Evolutionary conservation across 768 basidiomycete genomes (phyloP).

Genomic region (Polyporus arcularius): DNA sequence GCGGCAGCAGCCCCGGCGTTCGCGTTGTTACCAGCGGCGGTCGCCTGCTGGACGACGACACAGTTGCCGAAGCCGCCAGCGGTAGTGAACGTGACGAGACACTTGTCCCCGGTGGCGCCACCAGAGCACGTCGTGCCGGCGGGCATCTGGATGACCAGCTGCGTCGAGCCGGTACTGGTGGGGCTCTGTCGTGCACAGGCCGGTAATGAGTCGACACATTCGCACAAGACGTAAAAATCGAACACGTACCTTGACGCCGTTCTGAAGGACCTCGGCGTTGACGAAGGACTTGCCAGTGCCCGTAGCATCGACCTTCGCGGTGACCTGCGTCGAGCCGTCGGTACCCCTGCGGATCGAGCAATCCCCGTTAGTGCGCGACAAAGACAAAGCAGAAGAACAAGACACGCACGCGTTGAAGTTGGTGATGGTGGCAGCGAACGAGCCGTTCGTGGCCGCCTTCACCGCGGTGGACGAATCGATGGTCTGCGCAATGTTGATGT

Average conservation of each 20-base stretch:
- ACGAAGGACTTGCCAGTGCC: constrained; percentile 34
- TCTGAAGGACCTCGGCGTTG: constrained; percentile 43
- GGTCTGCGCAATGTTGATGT: constrained; percentile 39
- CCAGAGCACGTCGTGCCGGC: constrained; percentile 53
- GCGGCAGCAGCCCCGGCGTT: constrained; percentile 7
- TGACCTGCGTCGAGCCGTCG: constrained; percentile 51
- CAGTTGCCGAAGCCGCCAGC: constrained; percentile 56
- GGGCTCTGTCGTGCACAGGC: constrained; percentile 37
- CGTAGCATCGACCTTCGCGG: constrained; percentile 48
- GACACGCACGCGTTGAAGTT: constrained; percentile 49
- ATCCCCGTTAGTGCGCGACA: not conserved
- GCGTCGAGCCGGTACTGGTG: constrained; percentile 36
- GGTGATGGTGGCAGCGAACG: constrained; percentile 41
- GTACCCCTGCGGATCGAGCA: constrained; percentile 31
- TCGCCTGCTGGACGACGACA: constrained; percentile 42
- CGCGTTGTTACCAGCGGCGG: constrained; percentile 2
- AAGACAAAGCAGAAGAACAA: not conserved
- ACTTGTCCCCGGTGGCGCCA: constrained; percentile 43
- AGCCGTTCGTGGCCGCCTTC: constrained; percentile 36
- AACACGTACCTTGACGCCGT: constrained; percentile 48
- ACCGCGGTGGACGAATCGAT: constrained; percentile 39
- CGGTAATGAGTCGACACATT: not conserved
- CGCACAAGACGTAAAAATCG: too few relatives aligned
- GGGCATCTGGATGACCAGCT: constrained; percentile 46
- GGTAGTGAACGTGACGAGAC: constrained; percentile 52